Conservation (phyloP, 768 basidiomycete genomes). For the Lactarius hengduanensis region DNA sequence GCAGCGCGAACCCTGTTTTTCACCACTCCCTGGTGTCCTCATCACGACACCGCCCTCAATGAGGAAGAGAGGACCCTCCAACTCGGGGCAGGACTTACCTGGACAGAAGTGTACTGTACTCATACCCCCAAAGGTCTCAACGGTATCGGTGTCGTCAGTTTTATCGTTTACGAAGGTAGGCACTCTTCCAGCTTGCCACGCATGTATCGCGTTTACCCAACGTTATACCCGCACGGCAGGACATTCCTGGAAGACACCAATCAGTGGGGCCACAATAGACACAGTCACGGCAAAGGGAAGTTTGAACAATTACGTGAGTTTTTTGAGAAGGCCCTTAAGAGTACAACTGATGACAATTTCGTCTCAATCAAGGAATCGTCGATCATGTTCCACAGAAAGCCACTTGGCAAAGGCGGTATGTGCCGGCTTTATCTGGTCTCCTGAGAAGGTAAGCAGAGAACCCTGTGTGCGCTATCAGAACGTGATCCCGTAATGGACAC, state of each 20-base stretch:
- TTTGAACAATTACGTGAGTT: conserved; percentile 9
- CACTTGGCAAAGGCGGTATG: too few species aligned
- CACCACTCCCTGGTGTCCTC: conserved; percentile 29
- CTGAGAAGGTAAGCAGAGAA: too few species aligned
- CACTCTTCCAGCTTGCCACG: background rate
- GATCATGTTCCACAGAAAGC: too few species aligned
- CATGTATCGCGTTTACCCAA: background rate
- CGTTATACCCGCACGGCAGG: background rate
- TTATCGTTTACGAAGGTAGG: background rate
- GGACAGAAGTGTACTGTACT: conserved; percentile 31
- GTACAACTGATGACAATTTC: background rate
- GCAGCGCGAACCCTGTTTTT: conserved; percentile 26
- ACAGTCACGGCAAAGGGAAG: conserved; percentile 16
- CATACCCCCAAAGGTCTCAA: conserved; percentile 21
- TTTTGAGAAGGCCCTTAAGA: background rate
- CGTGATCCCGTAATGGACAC: too few species aligned
- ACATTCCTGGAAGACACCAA: conserved; percentile 23
- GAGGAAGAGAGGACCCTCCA: conserved; percentile 5
- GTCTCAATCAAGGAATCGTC: conserved; percentile 6
- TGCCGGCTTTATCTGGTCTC: too few species aligned
- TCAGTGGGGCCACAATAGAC: conserved; percentile 28
- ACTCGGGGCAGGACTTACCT: conserved; percentile 25
- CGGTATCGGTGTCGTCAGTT: conserved; percentile 16
- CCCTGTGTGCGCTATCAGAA: too few species aligned
- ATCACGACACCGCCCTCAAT: conserved; percentile 22